Evolutionary conservation across 106 monocot species (phyloP), one percentile per base, ranked within the genome.

Genomic region (Dioscorea dumetorum): DNA sequence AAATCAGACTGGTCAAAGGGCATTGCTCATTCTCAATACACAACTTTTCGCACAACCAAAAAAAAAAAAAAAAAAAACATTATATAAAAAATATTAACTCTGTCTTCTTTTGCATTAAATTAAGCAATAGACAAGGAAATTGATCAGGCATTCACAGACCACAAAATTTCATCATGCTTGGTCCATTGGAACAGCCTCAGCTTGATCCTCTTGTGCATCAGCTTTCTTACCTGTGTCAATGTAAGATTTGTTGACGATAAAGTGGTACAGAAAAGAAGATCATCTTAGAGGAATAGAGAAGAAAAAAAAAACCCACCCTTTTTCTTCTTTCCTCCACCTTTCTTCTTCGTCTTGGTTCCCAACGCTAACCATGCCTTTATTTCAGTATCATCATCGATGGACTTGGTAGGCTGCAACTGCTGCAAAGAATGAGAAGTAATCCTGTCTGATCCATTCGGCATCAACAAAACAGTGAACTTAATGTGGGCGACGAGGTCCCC

Each of bases 401-500:
- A 70, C 67, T 91, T 97, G 16, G 91, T 78, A 9, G 91, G 69
- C 22, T 97, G 83, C 69, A 97, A 61, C 61, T 87, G 79, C 65
- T 91, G 95, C 54, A 97, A 64, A 4, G 80, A 66, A 51, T 91
- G 95, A 31, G 81, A 84, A 12, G 95, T 97, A 53, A 97, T 80
- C 78, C 88, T 84, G 67, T 97, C 91, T 19, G 88, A 88, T n/a
- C 95, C 91, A 41, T 88, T 91, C 20, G 88, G 88, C 88, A 88
- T 84, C 48, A 88, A 76, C 56, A 95, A 19, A 48, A 97, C 86
- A 2, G 95, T 97, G 71, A 97, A 97, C 84, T 97, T 97, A 52
- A 91, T 84, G 60, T 97, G 95, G n/a, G 95, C 95, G 49, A 97
- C 91, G 64, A 97, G 69, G 64, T 91, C 95, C 51, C 95, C 95